Evolutionary conservation across 352 stramenopile species (phyloP), one percentile per base, ranked within the genome.

Genomic region (Aphanomyces astaci): DNA sequence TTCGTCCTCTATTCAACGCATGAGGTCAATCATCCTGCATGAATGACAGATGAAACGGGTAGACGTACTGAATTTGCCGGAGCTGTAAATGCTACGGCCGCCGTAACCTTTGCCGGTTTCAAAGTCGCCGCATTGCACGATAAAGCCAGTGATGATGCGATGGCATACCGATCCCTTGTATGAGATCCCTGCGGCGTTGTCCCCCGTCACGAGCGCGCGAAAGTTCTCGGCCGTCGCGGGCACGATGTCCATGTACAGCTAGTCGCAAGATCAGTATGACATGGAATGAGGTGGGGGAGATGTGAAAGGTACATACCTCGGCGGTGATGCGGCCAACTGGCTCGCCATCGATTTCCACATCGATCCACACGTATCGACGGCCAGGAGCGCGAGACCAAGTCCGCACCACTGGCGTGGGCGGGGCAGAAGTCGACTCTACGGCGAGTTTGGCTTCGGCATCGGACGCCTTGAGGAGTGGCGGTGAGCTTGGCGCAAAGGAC

Each of bases 151-250:
- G 66, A 99, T 97, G 33, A 99, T 88, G 68, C 90, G 86, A 83
- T 98, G 95, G 80, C 98, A 97, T 49, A 70, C 78, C 36, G 78
- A 92, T 59, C 84, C 86, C 75, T 96, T 95, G 81, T 94, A 96
- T 76, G 90, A 80, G 55, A 95, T 72, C 62, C 94, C 90, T 27
- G 87, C 73, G 64, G 94, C 94, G n/a, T 95, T 96, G 75, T 99
- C 97, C 66, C 96, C 97, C 51, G 96, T 99, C 87, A 96, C 99
- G 13, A 99, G 78, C 67, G 88, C 80, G 39, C 92, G 80, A 77
- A 99, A 99, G 79, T 99, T 99, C 74, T 99, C 96, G 36, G 95
- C 97, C 31, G 97, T 99, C 76, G 98, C 98, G 22, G 97, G 97
- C 59, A 96, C 95, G 28, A 98, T 89, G 72, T 99, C 94, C 10